These are phyloP conservation scores for Tetrapisispora arboricola DNA, from an alignment of 805 yeast species.

Conservation along the genomic window DNA sequence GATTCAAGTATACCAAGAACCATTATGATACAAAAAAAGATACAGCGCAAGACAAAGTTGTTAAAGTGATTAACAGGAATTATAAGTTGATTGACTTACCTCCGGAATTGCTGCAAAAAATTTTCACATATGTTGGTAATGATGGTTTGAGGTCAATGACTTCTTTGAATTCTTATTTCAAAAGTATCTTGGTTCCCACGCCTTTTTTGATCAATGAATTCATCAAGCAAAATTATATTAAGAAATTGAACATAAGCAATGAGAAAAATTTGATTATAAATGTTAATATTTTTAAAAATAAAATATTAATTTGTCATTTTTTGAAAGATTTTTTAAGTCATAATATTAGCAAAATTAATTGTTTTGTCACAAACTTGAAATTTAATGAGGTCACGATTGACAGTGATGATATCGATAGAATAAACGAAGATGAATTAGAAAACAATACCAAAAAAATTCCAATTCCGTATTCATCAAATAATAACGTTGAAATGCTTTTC, in stretches of 20 bases:
- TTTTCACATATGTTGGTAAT: constrained; percentile 7
- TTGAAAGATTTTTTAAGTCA: constrained; percentile 2
- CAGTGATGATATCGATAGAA: background rate
- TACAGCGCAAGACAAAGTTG: background rate
- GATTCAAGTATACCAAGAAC: too few relatives aligned
- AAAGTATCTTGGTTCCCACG: constrained; percentile 11
- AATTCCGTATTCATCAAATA: background rate
- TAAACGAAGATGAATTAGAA: too few relatives aligned
- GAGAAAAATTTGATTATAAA: background rate
- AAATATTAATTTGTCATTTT: constrained; percentile 4
- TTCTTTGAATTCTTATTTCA: constrained; percentile 12
- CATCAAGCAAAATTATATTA: constrained; percentile 4
- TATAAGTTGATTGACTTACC: constrained; percentile 6
- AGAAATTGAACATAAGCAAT: constrained; percentile 1
- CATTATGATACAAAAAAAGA: background rate
- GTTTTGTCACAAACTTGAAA: background rate
- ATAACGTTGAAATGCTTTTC: background rate
- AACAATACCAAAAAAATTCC: too few relatives aligned
- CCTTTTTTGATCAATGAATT: constrained; percentile 4
- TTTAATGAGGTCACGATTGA: background rate
- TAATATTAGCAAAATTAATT: background rate
- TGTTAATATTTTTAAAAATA: constrained; percentile 5
- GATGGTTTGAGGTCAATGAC: constrained; percentile 1
- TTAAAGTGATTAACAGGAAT: background rate
- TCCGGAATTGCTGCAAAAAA: constrained; percentile 9